phyloP scores from a whole-genome alignment of 179 eudicot species.

The Beta macrorhiza region DNA sequence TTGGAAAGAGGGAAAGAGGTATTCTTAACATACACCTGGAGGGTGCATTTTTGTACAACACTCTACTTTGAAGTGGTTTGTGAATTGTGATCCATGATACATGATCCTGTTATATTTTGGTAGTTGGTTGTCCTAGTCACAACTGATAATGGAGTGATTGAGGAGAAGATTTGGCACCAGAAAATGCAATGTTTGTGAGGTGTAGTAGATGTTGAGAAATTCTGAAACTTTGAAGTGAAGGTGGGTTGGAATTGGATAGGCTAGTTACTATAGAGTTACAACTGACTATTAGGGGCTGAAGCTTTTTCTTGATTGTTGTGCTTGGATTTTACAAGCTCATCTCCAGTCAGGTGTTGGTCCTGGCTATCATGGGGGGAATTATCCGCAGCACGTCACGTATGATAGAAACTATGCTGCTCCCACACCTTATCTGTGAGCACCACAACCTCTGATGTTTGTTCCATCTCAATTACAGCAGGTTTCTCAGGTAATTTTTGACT shows the following conservation, averaged over 20 bases:
- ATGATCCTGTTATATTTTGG: slow-evolving; percentile 6
- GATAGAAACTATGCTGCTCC: slow-evolving; percentile 48
- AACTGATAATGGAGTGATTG: too few relatives aligned
- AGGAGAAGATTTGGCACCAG: slow-evolving; percentile 47
- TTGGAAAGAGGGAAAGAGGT: neutral
- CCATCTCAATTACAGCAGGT: slow-evolving; percentile 58
- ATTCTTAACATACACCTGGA: neutral
- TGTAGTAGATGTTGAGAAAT: slow-evolving; percentile 28
- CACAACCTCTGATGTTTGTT: slow-evolving; percentile 40
- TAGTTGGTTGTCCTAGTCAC: slow-evolving; percentile 17
- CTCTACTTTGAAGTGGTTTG: neutral
- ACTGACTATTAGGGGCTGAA: too few relatives aligned
- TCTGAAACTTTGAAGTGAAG: too few relatives aligned
- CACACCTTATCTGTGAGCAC: slow-evolving; percentile 51
- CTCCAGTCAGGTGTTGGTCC: slow-evolving; percentile 46
- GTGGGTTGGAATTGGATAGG: too few relatives aligned
- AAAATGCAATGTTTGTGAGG: slow-evolving; percentile 38
- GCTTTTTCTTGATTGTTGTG: neutral
- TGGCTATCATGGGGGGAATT: slow-evolving; percentile 48
- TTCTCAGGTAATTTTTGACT: slow-evolving; percentile 45
- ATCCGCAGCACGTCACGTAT: slow-evolving; percentile 44
- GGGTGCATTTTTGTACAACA: neutral
- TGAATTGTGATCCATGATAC: neutral
- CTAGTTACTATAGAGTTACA: slow-evolving; percentile 32
- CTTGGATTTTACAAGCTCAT: slow-evolving; percentile 48